phyloP scores from a whole-genome alignment of 1,284 basidiomycete species.

The Austroboletus rostrupii region DNA sequence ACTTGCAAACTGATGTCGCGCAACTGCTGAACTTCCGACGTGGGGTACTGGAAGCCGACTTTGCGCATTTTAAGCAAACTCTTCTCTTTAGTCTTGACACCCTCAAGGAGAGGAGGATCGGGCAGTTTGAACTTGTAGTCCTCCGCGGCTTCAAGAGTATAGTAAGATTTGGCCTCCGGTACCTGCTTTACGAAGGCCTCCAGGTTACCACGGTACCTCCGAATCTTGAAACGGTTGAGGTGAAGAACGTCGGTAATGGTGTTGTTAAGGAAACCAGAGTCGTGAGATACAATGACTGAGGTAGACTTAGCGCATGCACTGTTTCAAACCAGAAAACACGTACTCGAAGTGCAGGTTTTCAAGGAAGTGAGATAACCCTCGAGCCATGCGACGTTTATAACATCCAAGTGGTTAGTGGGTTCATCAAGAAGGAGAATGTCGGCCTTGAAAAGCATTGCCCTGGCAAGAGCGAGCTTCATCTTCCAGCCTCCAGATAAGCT shows the following conservation, averaged over 20 bases:
- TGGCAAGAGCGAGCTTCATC: constrained; percentile 99
- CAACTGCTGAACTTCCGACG: constrained; percentile 81
- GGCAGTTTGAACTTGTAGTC: constrained; percentile 98
- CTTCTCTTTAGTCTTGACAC: constrained; percentile 99
- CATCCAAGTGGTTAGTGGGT: constrained; percentile 97
- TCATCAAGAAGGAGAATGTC: constrained; percentile 96
- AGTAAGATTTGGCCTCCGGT: constrained; percentile 97
- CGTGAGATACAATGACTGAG: constrained; percentile 93
- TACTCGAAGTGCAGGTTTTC: constrained; percentile 90
- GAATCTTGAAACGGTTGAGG: constrained; percentile 98
- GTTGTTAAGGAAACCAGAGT: constrained; percentile 98
- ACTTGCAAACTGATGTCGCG: constrained; percentile 95
- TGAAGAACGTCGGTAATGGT: constrained; percentile 98
- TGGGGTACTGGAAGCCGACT: constrained; percentile 95
- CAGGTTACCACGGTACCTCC: constrained; percentile 96
- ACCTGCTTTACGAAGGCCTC: constrained; percentile 93
- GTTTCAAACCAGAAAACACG: constrained; percentile 27
- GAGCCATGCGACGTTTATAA: constrained; percentile 95
- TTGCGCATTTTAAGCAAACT: constrained; percentile 95
- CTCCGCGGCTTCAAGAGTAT: constrained; percentile 90
- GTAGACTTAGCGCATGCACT: constrained; percentile 17
- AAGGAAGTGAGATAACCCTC: constrained; percentile 91
- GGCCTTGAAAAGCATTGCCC: constrained; percentile 98
- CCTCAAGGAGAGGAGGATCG: constrained; percentile 92
- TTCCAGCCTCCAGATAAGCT: constrained; percentile 99